phyloP scores from a whole-genome alignment of 129 eudicot species.

The Centella asiatica region DNA sequence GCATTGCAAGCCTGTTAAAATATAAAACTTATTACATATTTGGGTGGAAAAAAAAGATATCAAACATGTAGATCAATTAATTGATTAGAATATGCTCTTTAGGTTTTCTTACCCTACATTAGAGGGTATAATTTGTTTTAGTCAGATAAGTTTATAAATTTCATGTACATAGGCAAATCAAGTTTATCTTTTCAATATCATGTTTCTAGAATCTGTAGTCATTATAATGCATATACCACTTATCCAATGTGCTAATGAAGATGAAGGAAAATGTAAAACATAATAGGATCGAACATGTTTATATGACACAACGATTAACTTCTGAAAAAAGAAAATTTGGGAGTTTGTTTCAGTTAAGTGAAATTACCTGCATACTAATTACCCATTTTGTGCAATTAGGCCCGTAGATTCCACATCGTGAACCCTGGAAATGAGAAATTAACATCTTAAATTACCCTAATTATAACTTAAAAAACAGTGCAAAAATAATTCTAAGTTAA shows the following conservation, averaged over 20 bases:
- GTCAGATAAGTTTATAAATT: background rate
- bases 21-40: background rate
- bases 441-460: background rate
- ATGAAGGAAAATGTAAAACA: background rate
- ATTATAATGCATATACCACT: background rate
- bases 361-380: slow-evolving; percentile 72
- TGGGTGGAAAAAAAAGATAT: background rate
- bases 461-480: background rate
- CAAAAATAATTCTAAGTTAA: background rate
- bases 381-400: slow-evolving; percentile 71
- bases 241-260: background rate
- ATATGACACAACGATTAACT: background rate
- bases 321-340: slow-evolving; percentile 1
- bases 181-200: background rate
- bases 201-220: background rate
- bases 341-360: slow-evolving; percentile 31
- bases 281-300: background rate
- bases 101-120: too few species aligned
- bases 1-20: slow-evolving; percentile 90
- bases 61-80: background rate
- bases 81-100: background rate
- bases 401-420: slow-evolving; percentile 74
- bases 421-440: slow-evolving; percentile 37
- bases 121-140: too few species aligned
- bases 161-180: background rate